phyloP scores from a whole-genome alignment of 768 basidiomycete species.

The Termitomyces sp. region DNA sequence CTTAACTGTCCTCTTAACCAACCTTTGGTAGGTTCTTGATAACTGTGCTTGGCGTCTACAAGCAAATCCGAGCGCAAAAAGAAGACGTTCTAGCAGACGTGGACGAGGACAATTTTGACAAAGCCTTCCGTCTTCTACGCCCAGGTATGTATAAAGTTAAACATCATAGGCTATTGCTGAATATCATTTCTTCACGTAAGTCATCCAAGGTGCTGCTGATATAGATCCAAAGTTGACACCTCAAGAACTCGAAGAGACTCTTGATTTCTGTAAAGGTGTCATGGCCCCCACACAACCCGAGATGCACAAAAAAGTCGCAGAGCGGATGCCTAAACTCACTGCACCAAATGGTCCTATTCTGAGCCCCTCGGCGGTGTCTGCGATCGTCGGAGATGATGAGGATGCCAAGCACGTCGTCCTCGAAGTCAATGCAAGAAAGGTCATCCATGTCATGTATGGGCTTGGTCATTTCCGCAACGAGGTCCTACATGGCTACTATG shows the following conservation, averaged over 20 bases:
- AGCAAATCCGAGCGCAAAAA: too few relatives aligned
- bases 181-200: slow-evolving; percentile 10
- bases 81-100: slow-evolving; percentile 29
- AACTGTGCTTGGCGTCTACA: slow-evolving; percentile 36
- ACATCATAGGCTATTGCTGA: not conserved
- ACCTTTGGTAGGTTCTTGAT: too few relatives aligned
- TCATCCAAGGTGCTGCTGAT: slow-evolving; percentile 53
- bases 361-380: not conserved
- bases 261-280: slow-evolving; percentile 26
- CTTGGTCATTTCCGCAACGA: slow-evolving; percentile 7
- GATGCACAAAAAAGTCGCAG: slow-evolving; percentile 21
- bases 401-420: slow-evolving; percentile 3
- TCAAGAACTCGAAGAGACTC: slow-evolving; percentile 46
- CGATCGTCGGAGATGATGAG: too few relatives aligned
- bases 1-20: slow-evolving; percentile 30
- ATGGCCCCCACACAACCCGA: slow-evolving; percentile 26
- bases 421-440: slow-evolving; percentile 5
- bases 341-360: slow-evolving; percentile 1
- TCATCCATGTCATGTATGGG: slow-evolving; percentile 3
- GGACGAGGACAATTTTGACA: too few relatives aligned
- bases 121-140: too few relatives aligned
- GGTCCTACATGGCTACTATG: not conserved
- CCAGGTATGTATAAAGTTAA: not conserved
- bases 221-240: slow-evolving; percentile 44
- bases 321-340: slow-evolving; percentile 12